Evolutionary conservation across 345 rosid genomes (phyloP).

Genomic region (Linum lewisii): DNA sequence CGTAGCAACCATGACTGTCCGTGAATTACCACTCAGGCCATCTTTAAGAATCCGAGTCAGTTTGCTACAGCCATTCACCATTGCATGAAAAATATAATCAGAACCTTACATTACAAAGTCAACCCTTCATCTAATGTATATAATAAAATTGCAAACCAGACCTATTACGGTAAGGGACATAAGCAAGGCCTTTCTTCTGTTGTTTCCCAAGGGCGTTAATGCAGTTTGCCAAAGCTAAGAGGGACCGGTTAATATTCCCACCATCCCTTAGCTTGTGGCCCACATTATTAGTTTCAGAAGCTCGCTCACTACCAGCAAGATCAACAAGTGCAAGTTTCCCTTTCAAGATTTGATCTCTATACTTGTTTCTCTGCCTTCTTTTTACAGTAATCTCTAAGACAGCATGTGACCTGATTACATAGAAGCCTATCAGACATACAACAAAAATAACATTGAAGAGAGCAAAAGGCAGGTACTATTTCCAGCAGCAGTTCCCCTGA

Average conservation of each 20-base stretch:
- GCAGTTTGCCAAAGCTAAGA: conserved; percentile 93
- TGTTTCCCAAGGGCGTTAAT: conserved; percentile 90
- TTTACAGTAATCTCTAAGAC: conserved; percentile 80
- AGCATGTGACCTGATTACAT: conserved; percentile 67
- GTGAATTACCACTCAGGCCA: conserved; percentile 98
- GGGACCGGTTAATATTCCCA: conserved; percentile 85
- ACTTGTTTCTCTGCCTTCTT: conserved; percentile 67
- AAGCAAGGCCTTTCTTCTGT: conserved; percentile 94
- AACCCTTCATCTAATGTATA: not conserved
- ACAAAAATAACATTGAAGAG: not conserved
- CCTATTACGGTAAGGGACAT: conserved; percentile 97
- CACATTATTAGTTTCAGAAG: conserved; percentile 83
- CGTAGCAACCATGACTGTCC: conserved; percentile 91
- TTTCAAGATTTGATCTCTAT: conserved; percentile 58
- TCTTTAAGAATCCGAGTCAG: conserved; percentile 93
- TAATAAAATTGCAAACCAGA: conserved; percentile 4
- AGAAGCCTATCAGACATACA: not conserved
- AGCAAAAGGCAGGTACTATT: not conserved
- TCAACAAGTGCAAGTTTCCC: conserved; percentile 98
- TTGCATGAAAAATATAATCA: not conserved
- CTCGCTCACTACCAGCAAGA: conserved; percentile 98
- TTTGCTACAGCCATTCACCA: conserved; percentile 32
- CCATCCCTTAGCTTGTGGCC: conserved; percentile 96
- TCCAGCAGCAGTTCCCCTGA: not conserved
- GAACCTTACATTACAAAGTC: conserved; percentile 12